These are phyloP conservation scores for Nicotiana noctiflora DNA, from an alignment of 257 asterid genomes.

Conservation along the genomic window DNA sequence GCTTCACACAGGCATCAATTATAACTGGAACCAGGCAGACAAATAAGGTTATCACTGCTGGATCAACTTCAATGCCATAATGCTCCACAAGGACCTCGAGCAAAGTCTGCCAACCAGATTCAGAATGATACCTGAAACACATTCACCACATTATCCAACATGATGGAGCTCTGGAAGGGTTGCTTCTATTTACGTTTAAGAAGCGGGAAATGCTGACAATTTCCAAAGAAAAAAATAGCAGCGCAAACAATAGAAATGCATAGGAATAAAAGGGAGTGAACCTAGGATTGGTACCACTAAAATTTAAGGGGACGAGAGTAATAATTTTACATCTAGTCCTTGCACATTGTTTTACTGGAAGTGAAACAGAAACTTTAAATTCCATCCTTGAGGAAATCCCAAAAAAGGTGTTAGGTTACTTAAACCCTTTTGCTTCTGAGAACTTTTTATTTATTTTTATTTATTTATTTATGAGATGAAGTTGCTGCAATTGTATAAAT, in stretches of 20 bases:
- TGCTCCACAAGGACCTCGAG: conserved; percentile 72
- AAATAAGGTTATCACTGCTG: conserved; percentile 57
- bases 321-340: neutral
- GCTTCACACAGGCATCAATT: conserved; percentile 85
- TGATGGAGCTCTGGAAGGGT: neutral
- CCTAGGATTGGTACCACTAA: neutral
- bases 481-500: neutral
- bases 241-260: neutral
- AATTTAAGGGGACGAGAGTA: neutral
- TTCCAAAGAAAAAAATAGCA: neutral
- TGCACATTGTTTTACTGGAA: neutral
- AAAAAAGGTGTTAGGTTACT: neutral
- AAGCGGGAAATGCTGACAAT: neutral
- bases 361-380: neutral
- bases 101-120: conserved; percentile 88
- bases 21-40: conserved; percentile 70
- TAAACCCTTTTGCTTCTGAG: neutral
- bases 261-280: neutral
- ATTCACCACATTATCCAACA: neutral
- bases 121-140: conserved; percentile 84
- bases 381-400: neutral
- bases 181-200: neutral
- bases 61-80: conserved; percentile 77
- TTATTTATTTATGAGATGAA: no score
- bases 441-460: no score